These are phyloP conservation scores for Apiotrichum akiyoshidainum DNA, from an alignment of 1,284 basidiomycete species.

Conservation along the genomic window DNA sequence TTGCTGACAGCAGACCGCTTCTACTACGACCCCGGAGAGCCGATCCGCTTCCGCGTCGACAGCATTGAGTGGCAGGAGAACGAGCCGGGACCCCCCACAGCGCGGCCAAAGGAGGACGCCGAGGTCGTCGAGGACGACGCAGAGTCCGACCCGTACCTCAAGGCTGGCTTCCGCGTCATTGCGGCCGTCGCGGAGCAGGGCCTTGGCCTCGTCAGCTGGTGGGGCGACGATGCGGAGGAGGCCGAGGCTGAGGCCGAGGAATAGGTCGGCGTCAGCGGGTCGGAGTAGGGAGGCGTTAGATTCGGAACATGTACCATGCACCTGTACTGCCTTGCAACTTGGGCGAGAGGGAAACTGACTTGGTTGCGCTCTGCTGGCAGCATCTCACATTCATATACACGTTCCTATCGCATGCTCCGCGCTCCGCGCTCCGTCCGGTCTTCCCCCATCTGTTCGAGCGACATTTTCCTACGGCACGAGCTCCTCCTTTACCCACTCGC, in stretches of 20 bases:
- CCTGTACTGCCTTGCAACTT: too few species aligned
- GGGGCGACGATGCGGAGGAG: conserved; percentile 48
- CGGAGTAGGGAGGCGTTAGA: too few species aligned
- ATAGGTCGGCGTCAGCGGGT: neutral
- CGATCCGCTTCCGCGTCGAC: conserved; percentile 83
- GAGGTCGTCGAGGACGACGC: conserved; percentile 50
- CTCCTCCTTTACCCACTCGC: conserved; percentile 36
- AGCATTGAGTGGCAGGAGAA: conserved; percentile 85
- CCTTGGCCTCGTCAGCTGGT: conserved; percentile 63
- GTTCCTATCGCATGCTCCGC: too few species aligned
- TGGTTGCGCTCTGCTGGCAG: too few species aligned
- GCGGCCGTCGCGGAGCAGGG: conserved; percentile 88
- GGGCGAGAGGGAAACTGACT: too few species aligned
- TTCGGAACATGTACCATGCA: too few species aligned
- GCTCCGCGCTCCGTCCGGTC: too few species aligned
- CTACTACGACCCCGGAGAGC: conserved; percentile 79
- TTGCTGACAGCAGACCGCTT: conserved; percentile 59
- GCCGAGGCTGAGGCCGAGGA: conserved; percentile 3
- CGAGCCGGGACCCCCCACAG: conserved; percentile 69
- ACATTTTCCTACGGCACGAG: conserved; percentile 41
- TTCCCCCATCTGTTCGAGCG: too few species aligned
- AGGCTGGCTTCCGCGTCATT: conserved; percentile 17
- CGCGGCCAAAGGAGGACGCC: conserved; percentile 22
- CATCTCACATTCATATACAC: too few species aligned
- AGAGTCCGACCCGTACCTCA: conserved; percentile 14